Evolutionary conservation across 805 yeast species (phyloP).

Genomic region (Kregervanrija delftensis): DNA sequence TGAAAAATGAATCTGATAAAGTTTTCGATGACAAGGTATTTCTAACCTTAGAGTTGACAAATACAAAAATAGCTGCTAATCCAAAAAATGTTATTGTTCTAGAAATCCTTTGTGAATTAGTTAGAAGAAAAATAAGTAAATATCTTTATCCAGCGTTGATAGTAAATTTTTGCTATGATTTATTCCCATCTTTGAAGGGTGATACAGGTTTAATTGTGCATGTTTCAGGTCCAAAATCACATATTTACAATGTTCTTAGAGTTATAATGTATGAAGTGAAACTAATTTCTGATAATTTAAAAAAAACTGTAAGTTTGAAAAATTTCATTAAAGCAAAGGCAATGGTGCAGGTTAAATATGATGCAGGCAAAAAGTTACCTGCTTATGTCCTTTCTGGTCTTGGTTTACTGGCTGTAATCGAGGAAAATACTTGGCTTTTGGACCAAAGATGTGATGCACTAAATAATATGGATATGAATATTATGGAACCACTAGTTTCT

Average conservation of each 20-base stretch:
- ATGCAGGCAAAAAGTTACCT: slow-evolving; percentile 33
- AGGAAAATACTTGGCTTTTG: slow-evolving; percentile 47
- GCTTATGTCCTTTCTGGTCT: slow-evolving; percentile 44
- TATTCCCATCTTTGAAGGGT: slow-evolving; percentile 49
- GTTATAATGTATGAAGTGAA: slow-evolving; percentile 29
- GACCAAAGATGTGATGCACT: slow-evolving; percentile 51
- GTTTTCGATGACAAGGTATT: slow-evolving; percentile 28
- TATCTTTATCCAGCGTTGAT: slow-evolving; percentile 46
- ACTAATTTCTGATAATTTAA: slow-evolving; percentile 11
- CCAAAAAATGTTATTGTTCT: slow-evolving; percentile 38
- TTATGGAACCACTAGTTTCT: slow-evolving; percentile 26
- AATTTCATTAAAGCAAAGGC: slow-evolving; percentile 42
- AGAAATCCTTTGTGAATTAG: slow-evolving; percentile 46
- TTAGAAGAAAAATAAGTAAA: slow-evolving; percentile 34
- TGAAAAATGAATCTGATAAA: slow-evolving; percentile 29
- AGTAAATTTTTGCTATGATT: slow-evolving; percentile 51
- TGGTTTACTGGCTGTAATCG: slow-evolving; percentile 46
- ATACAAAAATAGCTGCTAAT: slow-evolving; percentile 23
- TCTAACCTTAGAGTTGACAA: slow-evolving; percentile 41
- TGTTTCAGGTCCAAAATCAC: slow-evolving; percentile 44
- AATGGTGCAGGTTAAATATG: slow-evolving; percentile 40
- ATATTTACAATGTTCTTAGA: slow-evolving; percentile 30
- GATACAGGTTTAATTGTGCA: slow-evolving; percentile 46
- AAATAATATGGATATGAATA: slow-evolving; percentile 38
- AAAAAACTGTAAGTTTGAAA: slow-evolving; percentile 20